Percentiles rank a stretch among this genome's conserved stretches.
phyloP scores from a whole-genome alignment of 805 yeast genomes.

The Spathaspora girioi region DNA sequence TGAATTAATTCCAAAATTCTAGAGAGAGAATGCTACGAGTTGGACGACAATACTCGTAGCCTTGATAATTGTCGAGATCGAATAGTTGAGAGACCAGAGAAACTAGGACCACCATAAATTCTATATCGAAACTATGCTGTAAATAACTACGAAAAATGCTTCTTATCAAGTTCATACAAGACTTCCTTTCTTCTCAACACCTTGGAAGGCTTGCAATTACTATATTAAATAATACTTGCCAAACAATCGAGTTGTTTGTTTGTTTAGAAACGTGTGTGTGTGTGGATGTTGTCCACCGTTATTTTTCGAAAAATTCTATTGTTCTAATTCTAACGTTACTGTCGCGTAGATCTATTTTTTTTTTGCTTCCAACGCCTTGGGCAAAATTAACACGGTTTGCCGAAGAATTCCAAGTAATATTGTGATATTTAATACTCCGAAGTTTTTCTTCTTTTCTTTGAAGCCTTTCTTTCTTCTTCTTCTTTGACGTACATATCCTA shows the following conservation, averaged over 20 bases:
- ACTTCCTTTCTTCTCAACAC: too few relatives aligned
- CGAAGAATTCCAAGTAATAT: background rate
- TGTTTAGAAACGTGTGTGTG: background rate
- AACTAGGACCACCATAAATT: background rate
- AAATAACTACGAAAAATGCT: too few relatives aligned
- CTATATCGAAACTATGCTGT: background rate
- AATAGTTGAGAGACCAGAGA: background rate
- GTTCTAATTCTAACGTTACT: background rate
- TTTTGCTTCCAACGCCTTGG: background rate
- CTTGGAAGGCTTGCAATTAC: too few relatives aligned
- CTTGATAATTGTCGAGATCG: too few relatives aligned
- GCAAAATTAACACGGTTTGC: background rate
- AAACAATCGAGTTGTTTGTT: background rate
- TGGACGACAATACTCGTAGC: too few relatives aligned
- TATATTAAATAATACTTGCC: too few relatives aligned
- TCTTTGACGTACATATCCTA: constrained; percentile 2
- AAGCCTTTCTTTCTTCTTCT: background rate
- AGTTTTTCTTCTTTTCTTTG: constrained; percentile 1
- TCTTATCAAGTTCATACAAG: too few relatives aligned
- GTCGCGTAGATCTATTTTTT: background rate
- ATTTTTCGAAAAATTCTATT: background rate
- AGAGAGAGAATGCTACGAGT: too few relatives aligned
- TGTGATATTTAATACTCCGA: background rate
- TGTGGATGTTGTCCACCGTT: background rate
- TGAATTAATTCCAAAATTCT: too few relatives aligned